Evolutionary conservation across 805 yeast genomes (phyloP), one percentile per base, ranked within the genome.

Genomic region (Pichia ethanolica): DNA sequence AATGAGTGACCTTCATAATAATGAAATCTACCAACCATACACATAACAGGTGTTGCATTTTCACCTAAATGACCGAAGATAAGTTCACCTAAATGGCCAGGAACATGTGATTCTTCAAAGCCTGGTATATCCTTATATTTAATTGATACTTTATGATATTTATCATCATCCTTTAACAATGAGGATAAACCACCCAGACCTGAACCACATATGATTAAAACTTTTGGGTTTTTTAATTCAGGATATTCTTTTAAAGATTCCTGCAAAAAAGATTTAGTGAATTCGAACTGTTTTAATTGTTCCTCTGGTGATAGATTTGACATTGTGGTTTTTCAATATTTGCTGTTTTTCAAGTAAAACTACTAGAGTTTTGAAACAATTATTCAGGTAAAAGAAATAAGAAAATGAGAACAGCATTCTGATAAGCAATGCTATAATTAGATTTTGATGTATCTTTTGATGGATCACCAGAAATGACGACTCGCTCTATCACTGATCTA

Each of bases 1-100:
- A 89, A 79, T n/a, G 79, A 73, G 66, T 89, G 84, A 1, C 99
- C 99, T 66, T 91, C 99, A 62, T 91, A 91, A 56, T 83, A 84
- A 60, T 90, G 98, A 49, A 91, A 71, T 56, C 99, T 74, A 6
- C 99, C 99, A 53, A 87, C 89, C 96, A 91, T 89, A 58, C 96
- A 82, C 62, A 90, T 79, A 0, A 90, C 95, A 0, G 95, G 91
- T 1, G 84, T 86, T 37, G 72, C 72, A 39, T 81, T 80, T 50
- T 55, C 55, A 5, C 91, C 90, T 51, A 91, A 81, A 13, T 65
- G 65, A 1, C 98, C 98, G 65, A 89, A 83, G 5, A 89, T 71
- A 20, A 91, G 72, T 56, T 81, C 77, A 0, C 98, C 98, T 7
- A 79, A 82, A 63, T 91, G 99, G 0, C 99, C 99, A 10, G 82